Conservation (phyloP, 768 basidiomycete species). For the Pleurotus eryngii region DNA sequence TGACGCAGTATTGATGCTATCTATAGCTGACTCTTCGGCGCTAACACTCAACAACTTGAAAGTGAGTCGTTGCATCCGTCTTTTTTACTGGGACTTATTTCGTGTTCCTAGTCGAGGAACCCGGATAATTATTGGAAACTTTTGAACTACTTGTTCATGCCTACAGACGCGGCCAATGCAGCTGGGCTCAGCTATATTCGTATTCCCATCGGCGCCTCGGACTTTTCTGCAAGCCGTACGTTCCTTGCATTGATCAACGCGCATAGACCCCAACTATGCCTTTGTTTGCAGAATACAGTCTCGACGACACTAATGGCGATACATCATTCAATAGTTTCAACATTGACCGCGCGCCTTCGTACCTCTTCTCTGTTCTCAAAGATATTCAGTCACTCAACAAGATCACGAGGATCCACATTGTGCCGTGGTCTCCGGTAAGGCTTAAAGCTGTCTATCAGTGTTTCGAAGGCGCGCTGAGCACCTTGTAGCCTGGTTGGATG, state of each 20-base stretch:
- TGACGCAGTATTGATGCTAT: too few relatives aligned
- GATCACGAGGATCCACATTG: constrained; percentile 47
- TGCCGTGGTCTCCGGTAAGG: constrained; percentile 76
- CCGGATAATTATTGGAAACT: constrained; percentile 55
- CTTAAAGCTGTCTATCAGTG: neutral
- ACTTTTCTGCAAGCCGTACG: constrained; percentile 61
- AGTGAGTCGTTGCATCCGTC: constrained; percentile 30
- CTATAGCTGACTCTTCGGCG: constrained; percentile 69
- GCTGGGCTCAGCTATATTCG: constrained; percentile 72
- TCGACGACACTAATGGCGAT: constrained; percentile 62
- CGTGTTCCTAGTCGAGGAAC: constrained; percentile 39
- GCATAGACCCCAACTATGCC: neutral
- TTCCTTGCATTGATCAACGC: neutral
- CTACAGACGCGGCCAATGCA: constrained; percentile 54
- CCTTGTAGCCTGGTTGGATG: constrained; percentile 73
- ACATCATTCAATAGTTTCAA: constrained; percentile 56
- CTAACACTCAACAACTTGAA: constrained; percentile 59
- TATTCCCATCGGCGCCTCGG: constrained; percentile 68
- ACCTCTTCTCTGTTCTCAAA: constrained; percentile 57
- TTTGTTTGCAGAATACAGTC: constrained; percentile 50
- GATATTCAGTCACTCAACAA: constrained; percentile 63
- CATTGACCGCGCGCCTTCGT: constrained; percentile 54
- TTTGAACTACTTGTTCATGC: constrained; percentile 57
- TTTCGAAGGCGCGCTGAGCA: neutral
- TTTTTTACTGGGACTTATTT: neutral